Percentiles rank a stretch among this genome's conserved stretches.
These are phyloP conservation scores for Emergomyces orientalis DNA, from an alignment of 2,329 filamentous ascomycete species.

Conservation along the genomic window DNA sequence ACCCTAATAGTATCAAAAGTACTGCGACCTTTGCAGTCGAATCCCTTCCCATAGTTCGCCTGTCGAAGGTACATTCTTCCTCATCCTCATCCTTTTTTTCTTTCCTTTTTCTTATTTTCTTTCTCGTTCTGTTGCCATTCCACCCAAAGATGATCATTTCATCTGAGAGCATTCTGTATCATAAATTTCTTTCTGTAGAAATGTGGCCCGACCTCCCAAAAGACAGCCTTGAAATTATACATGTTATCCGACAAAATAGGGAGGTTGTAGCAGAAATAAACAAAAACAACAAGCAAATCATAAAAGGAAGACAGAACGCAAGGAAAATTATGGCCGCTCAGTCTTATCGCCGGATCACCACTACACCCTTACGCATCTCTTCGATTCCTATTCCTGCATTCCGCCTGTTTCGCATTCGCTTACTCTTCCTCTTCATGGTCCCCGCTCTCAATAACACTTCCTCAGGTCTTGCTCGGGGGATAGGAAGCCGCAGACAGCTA, in stretches of 20 bases:
- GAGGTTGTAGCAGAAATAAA: not conserved
- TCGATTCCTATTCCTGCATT: not conserved
- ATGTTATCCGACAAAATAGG: not conserved
- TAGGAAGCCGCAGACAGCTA: conserved; percentile 15
- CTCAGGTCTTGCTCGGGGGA: conserved; percentile 15
- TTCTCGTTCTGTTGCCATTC: not conserved
- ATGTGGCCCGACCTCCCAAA: not conserved
- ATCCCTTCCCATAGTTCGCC: not conserved
- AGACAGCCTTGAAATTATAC: not conserved
- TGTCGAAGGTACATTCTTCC: not conserved
- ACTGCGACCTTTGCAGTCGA: not conserved
- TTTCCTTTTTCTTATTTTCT: not conserved
- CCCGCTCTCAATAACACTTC: not conserved
- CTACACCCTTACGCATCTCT: not conserved
- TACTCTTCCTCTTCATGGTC: not conserved
- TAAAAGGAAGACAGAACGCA: not conserved
- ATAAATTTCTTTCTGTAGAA: not conserved
- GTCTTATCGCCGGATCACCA: not conserved
- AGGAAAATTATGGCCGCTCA: not conserved
- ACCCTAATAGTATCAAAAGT: not conserved
- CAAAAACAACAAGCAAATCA: not conserved
- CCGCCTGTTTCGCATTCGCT: not conserved
- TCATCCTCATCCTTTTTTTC: not conserved
- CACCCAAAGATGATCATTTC: not conserved
- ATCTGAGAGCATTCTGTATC: not conserved